phyloP scores from a whole-genome alignment of 805 yeast species.

The Yamadazyma sp. region DNA sequence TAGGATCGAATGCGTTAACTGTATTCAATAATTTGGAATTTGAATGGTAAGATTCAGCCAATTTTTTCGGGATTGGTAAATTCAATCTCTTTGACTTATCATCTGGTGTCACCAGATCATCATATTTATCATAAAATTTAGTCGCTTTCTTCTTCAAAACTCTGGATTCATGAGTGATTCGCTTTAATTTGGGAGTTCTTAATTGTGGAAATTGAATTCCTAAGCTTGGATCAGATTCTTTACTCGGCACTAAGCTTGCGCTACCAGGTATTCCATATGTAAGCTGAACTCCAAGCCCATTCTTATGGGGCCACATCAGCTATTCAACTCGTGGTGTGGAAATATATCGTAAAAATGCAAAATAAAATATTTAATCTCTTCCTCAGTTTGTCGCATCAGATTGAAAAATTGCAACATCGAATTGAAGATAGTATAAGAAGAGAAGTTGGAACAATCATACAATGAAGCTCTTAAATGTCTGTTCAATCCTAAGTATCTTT shows the following conservation, averaged over 20 bases:
- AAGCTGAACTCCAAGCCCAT: slow-evolving; percentile 35
- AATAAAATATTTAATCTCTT: too few relatives aligned
- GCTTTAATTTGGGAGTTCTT: slow-evolving; percentile 3
- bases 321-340: too few relatives aligned
- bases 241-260: slow-evolving; percentile 13
- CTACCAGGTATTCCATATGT: slow-evolving; percentile 44
- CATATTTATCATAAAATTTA: slow-evolving; percentile 1
- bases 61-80: neutral
- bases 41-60: neutral
- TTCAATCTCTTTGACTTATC: neutral
- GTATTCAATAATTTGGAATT: slow-evolving; percentile 20
- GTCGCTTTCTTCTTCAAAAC: slow-evolving; percentile 2
- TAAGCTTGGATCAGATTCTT: slow-evolving; percentile 7
- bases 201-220: slow-evolving; percentile 17
- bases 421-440: too few relatives aligned
- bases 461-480: too few relatives aligned
- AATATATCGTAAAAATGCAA: too few relatives aligned
- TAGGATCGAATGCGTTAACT: slow-evolving; percentile 31
- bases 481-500: too few relatives aligned
- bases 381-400: too few relatives aligned
- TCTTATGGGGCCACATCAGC: slow-evolving; percentile 44
- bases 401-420: too few relatives aligned
- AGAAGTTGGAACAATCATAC: too few relatives aligned
- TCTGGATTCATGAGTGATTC: neutral
- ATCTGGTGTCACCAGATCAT: neutral